These are phyloP conservation scores for Petasospora rhodanensis DNA, from an alignment of 1,139 yeast genomes.

Conservation along the genomic window DNA sequence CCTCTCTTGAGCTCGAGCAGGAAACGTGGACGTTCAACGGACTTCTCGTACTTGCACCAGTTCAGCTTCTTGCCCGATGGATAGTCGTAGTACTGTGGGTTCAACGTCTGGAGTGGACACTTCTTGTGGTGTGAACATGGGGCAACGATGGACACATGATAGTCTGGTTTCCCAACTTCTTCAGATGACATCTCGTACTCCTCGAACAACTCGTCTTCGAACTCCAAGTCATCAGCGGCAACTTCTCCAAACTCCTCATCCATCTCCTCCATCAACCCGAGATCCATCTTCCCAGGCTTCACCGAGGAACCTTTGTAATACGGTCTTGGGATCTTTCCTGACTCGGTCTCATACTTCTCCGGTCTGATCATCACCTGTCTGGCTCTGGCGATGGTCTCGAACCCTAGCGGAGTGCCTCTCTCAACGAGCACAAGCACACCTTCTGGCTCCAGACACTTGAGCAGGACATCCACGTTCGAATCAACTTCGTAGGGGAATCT, in stretches of 20 bases:
- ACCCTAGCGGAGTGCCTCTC: conserved; percentile 87
- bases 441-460: conserved; percentile 62
- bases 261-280: conserved; percentile 28
- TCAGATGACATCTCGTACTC: conserved; percentile 24
- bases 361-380: conserved; percentile 86
- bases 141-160: conserved; percentile 64
- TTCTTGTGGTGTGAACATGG: conserved; percentile 88
- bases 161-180: conserved; percentile 34
- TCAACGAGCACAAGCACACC: conserved; percentile 80
- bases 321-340: conserved; percentile 68
- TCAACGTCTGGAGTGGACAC: conserved; percentile 82
- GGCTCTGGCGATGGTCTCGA: conserved; percentile 85
- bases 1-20: conserved; percentile 83
- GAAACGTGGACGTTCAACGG: conserved; percentile 72
- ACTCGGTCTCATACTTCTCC: conserved; percentile 52
- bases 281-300: conserved; percentile 8
- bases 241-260: conserved; percentile 39
- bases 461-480: conserved; percentile 54
- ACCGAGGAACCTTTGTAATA: conserved; percentile 50
- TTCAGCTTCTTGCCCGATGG: conserved; percentile 52
- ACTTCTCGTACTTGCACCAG: conserved; percentile 76
- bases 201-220: conserved; percentile 46
- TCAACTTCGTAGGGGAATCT: conserved; percentile 74
- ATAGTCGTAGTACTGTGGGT: conserved; percentile 65
- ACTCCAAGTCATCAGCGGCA: conserved; percentile 40